Base-by-base conservation (phyloP, 2,329 filamentous ascomycete genomes). In the Ophiocordyceps camponoti-saundersi region DNA sequence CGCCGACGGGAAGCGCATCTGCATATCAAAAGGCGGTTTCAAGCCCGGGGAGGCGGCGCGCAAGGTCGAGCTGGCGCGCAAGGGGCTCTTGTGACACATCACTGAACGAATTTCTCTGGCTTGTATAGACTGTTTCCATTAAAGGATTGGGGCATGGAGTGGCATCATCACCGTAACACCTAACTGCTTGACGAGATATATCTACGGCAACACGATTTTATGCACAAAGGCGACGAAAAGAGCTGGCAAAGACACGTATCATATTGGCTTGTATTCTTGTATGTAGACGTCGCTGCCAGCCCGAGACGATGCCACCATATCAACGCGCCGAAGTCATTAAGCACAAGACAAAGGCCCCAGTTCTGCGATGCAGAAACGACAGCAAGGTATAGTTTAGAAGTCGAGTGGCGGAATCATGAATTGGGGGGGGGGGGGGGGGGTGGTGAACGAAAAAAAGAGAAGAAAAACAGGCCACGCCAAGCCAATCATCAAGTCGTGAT, bases 21-120 rank as follows among this genome's bases (percentile, higher is more conserved):
- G 85, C 57, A 70, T 82, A 1, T 85, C 79, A 42, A 86, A 80
- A 57, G 83, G 84, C 2, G 85, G 85, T 0, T 88, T 80, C 65
- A 80, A 79, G 57, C 70, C 69, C 1, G 82, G 80, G 12, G 84
- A 88, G 63, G 77, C 83, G 16, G 72, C 73, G 50, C 72, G 81
- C 58, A 90, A 90, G 68, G 71, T 92, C 46, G 84, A 90, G 61
- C 64, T 90, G 56, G 85, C 85, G 3, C 71, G 85, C 57, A 90
- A 89, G 66, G 85, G 85, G 1, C 55, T 89, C 61, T 61, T 92
- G 46, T 89, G 32, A 30, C 56, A 18, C 7, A 67, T 29, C 29
- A 5, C 12, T 5, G 16, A 16, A 10, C 13, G n/a, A 39, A 39
- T 32, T 32, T 11, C 30, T 32, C 6, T 18, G 36, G 36, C 36